phyloP scores from a whole-genome alignment of 2,329 filamentous ascomycete species.

The Pestalotiopsis sp. region DNA sequence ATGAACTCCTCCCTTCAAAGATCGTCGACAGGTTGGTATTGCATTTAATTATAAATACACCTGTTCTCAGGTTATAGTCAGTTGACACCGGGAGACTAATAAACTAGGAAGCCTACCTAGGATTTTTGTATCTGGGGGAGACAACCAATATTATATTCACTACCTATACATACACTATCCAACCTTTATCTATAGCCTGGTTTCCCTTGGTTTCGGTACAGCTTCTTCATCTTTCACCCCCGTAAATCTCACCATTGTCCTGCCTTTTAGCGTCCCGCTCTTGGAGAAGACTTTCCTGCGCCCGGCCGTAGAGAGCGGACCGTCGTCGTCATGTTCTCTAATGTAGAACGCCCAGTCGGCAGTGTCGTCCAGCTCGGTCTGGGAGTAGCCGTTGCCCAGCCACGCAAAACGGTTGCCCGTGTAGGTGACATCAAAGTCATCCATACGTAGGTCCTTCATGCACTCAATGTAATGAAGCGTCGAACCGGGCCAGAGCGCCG shows the following conservation, averaged over 20 bases:
- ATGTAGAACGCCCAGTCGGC: conserved; percentile 41
- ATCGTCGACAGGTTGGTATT: neutral
- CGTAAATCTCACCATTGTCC: conserved; percentile 21
- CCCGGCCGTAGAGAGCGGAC: conserved; percentile 24
- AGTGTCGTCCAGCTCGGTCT: conserved; percentile 29
- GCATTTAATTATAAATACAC: neutral
- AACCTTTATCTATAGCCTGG: neutral
- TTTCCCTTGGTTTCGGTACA: neutral
- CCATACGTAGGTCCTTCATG: conserved; percentile 20
- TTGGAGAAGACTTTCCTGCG: conserved; percentile 27
- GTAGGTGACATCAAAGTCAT: conserved; percentile 24
- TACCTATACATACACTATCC: neutral
- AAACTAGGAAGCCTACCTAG: neutral
- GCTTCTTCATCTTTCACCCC: neutral
- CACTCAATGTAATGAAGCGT: conserved; percentile 19
- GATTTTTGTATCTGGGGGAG: neutral
- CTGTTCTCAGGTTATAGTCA: neutral
- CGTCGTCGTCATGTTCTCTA: conserved; percentile 31
- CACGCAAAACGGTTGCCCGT: conserved; percentile 9
- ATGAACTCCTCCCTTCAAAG: too few relatives aligned
- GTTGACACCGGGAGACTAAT: neutral
- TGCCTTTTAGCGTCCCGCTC: conserved; percentile 26
- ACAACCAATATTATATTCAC: neutral
- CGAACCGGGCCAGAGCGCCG: conserved; percentile 28
- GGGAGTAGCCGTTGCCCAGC: conserved; percentile 16